These are phyloP conservation scores for Cyberlindnera saturnus DNA, from an alignment of 805 yeast genomes.

Conservation along the genomic window DNA sequence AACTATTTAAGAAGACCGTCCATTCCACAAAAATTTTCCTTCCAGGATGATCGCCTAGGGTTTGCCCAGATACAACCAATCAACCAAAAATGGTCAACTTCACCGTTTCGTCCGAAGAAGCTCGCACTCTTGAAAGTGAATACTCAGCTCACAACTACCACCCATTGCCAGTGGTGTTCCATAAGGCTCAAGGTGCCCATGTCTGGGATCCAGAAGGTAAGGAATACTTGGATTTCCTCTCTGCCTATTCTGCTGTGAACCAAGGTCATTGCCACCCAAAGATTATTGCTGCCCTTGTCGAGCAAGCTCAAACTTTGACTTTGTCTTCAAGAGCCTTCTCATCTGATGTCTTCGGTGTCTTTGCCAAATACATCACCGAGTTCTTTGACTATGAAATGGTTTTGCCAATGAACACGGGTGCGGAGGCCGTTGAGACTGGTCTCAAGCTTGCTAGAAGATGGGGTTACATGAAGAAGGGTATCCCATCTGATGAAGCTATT, in stretches of 20 bases:
- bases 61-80: not conserved
- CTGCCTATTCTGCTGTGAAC: constrained; percentile 95
- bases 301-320: constrained; percentile 82
- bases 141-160: constrained; percentile 97
- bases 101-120: constrained; percentile 55
- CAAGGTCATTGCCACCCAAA: constrained; percentile 98
- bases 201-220: constrained; percentile 99
- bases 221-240: constrained; percentile 84
- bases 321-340: constrained; percentile 90
- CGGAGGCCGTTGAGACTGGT: constrained; percentile 96
- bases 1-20: not conserved
- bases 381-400: constrained; percentile 88
- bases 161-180: constrained; percentile 91
- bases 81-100: constrained; percentile 22
- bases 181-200: constrained; percentile 81
- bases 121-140: constrained; percentile 62
- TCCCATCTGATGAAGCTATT: constrained; percentile 78
- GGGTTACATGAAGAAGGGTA: constrained; percentile 88
- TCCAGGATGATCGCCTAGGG: not conserved
- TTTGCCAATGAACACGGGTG: constrained; percentile 97
- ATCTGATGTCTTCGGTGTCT: constrained; percentile 79
- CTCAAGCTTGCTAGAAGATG: constrained; percentile 93
- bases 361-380: constrained; percentile 83
- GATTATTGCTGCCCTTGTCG: constrained; percentile 75
- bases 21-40: not conserved